These are phyloP conservation scores for Claviceps sp. DNA, from an alignment of 2,329 filamentous ascomycete species.

Conservation along the genomic window DNA sequence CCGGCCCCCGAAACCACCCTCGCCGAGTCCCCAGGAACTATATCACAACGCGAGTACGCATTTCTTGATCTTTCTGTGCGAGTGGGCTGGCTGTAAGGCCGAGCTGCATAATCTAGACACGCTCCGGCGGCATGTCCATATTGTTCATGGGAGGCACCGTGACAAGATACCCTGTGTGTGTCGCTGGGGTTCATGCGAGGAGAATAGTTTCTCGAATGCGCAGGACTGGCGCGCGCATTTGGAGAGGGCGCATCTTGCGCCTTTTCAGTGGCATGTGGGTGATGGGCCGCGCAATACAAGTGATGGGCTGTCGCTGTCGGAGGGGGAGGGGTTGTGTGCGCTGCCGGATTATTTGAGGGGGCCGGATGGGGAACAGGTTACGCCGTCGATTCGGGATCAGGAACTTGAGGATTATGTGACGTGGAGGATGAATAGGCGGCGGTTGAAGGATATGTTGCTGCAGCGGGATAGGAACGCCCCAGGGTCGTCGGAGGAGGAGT, in stretches of 20 bases:
- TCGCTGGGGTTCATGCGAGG: slow-evolving; percentile 20
- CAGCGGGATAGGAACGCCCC: slow-evolving; percentile 32
- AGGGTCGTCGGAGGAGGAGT: not conserved
- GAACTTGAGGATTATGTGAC: slow-evolving; percentile 34
- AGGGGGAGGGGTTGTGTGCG: not conserved
- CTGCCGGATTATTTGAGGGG: slow-evolving; percentile 40
- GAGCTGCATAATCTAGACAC: slow-evolving; percentile 51
- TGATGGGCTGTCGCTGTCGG: slow-evolving; percentile 2
- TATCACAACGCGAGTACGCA: slow-evolving; percentile 28
- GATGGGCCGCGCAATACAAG: slow-evolving; percentile 39
- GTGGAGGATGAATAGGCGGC: slow-evolving; percentile 29
- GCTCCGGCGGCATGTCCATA: slow-evolving; percentile 36
- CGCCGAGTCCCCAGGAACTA: slow-evolving; percentile 24
- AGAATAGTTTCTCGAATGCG: slow-evolving; percentile 5
- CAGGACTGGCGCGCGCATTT: slow-evolving; percentile 34
- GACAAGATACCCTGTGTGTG: slow-evolving; percentile 9
- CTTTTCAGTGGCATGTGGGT: slow-evolving; percentile 43
- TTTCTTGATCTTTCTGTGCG: slow-evolving; percentile 42
- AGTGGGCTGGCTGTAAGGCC: slow-evolving; percentile 45
- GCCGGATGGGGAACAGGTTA: slow-evolving; percentile 39
- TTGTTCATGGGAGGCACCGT: slow-evolving; percentile 29
- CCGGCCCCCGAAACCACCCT: slow-evolving; percentile 26
- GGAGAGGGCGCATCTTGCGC: slow-evolving; percentile 37
- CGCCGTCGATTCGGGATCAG: slow-evolving; percentile 41
- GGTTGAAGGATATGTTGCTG: slow-evolving; percentile 29